phyloP scores from a whole-genome alignment of 2,329 filamentous ascomycete genomes.

The Pseudopyrenochaeta lycopersici region DNA sequence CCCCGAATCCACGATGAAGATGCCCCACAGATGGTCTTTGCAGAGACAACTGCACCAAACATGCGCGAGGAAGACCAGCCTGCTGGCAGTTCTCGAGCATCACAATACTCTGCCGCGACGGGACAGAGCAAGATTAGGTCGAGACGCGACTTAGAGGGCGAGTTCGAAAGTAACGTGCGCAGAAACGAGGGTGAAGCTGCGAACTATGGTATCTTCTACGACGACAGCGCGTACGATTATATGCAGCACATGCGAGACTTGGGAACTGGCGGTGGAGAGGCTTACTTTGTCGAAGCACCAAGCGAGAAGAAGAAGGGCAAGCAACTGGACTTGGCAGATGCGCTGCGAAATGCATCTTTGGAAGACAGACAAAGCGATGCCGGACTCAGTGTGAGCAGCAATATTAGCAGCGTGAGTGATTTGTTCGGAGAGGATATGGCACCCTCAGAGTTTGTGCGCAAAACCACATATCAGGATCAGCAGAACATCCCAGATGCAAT shows the following conservation, averaged over 20 bases:
- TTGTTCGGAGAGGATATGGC: slow-evolving; percentile 78
- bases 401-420: slow-evolving; percentile 54
- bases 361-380: slow-evolving; percentile 53
- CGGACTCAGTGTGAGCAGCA: slow-evolving; percentile 54
- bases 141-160: slow-evolving; percentile 77
- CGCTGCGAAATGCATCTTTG: slow-evolving; percentile 66
- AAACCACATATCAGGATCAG: slow-evolving; percentile 86
- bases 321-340: slow-evolving; percentile 81
- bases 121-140: slow-evolving; percentile 66
- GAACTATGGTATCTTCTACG: slow-evolving; percentile 90
- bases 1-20: slow-evolving; percentile 92
- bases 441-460: slow-evolving; percentile 80
- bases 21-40: slow-evolving; percentile 90
- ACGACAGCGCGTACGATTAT: slow-evolving; percentile 97
- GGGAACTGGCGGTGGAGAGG: slow-evolving; percentile 69
- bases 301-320: slow-evolving; percentile 75
- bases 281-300: slow-evolving; percentile 82
- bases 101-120: slow-evolving; percentile 54
- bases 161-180: slow-evolving; percentile 76
- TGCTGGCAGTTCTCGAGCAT: slow-evolving; percentile 57
- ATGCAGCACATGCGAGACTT: slow-evolving; percentile 98
- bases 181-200: slow-evolving; percentile 96
- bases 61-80: slow-evolving; percentile 40
- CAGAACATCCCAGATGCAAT: slow-evolving; percentile 92
- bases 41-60: slow-evolving; percentile 65